These are phyloP conservation scores for Alternaria gaisen DNA, from an alignment of 2,329 filamentous ascomycete genomes.

Conservation along the genomic window DNA sequence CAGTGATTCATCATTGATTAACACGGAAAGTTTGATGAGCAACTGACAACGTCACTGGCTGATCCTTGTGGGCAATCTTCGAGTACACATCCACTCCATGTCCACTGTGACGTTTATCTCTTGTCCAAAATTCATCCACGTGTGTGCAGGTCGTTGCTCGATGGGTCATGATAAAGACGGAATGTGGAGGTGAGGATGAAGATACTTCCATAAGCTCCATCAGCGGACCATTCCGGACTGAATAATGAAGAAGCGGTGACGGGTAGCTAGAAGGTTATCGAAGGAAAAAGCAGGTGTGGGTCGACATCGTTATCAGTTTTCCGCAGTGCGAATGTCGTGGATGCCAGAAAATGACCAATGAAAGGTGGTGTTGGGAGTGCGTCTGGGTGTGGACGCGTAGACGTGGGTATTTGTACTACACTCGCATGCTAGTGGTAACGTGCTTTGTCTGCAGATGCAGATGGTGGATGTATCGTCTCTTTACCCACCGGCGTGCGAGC, in stretches of 20 bases:
- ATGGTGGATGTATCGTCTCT: not conserved
- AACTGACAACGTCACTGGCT: not conserved
- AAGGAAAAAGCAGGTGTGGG: constrained; percentile 4
- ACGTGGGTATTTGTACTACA: not conserved
- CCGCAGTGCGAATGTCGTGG: not conserved
- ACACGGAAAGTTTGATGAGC: constrained; percentile 4
- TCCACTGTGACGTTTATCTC: not conserved
- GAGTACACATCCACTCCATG: not conserved
- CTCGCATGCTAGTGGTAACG: not conserved
- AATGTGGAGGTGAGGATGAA: constrained; percentile 3
- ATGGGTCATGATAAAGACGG: not conserved
- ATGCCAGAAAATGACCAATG: not conserved
- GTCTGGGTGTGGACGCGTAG: not conserved
- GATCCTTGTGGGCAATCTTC: not conserved
- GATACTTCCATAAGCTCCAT: not conserved
- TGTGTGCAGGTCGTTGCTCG: not conserved
- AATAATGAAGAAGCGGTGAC: constrained; percentile 1
- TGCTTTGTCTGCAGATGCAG: not conserved
- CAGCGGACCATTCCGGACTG: not conserved
- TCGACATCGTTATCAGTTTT: not conserved
- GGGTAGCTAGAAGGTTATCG: not conserved
- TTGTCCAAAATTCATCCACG: not conserved
- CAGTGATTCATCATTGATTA: not conserved
- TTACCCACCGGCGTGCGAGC: not conserved
- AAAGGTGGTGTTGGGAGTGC: not conserved